These are phyloP conservation scores for Casuarina equisetifolia DNA, from an alignment of 306 rosid species.

Conservation along the genomic window DNA sequence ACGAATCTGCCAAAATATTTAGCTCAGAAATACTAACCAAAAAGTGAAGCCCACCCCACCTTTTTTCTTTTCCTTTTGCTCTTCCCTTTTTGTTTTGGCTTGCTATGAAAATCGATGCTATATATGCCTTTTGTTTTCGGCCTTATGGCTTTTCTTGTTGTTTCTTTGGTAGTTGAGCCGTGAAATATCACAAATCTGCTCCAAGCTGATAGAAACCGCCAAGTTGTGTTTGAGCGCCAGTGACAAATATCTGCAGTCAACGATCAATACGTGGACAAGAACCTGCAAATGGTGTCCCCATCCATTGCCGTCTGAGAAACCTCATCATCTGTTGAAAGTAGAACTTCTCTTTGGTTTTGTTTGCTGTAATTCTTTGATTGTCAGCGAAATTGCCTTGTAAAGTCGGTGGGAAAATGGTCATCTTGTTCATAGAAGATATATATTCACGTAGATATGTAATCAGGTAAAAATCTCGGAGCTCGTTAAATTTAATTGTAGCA, in stretches of 20 bases:
- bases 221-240: conserved; percentile 56
- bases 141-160: conserved; percentile 11
- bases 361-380: not conserved
- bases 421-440: not conserved
- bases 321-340: conserved; percentile 20
- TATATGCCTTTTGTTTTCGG: not conserved
- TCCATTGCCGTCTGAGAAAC: conserved; percentile 14
- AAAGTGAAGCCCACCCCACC: not conserved
- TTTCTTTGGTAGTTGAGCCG: conserved; percentile 45
- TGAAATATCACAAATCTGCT: conserved; percentile 57
- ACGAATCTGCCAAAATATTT: not conserved
- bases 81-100: not conserved
- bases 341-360: not conserved
- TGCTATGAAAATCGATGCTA: not conserved
- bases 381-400: not conserved
- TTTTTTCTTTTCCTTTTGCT: not conserved
- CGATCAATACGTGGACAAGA: conserved; percentile 51
- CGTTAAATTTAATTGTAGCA: too few relatives aligned
- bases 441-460: not conserved
- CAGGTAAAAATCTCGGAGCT: too few relatives aligned
- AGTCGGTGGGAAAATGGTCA: not conserved
- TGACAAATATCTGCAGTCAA: conserved; percentile 59
- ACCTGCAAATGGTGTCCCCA: conserved; percentile 10
- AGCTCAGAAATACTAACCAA: not conserved
- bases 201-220: conserved; percentile 63